Evolutionary conservation across 768 basidiomycete genomes (phyloP).

Genomic region (Tulasnella sp.): DNA sequence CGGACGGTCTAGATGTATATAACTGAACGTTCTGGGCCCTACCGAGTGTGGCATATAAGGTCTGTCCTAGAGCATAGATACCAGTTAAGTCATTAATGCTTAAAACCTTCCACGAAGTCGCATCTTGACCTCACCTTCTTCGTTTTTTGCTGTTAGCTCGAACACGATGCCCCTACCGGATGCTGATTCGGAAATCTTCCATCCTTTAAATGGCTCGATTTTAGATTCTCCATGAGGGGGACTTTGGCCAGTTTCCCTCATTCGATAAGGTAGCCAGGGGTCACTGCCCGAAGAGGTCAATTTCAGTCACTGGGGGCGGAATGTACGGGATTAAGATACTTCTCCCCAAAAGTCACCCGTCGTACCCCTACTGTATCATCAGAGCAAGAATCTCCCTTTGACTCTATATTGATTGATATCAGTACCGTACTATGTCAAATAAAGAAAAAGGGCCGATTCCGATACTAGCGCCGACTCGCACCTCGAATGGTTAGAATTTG

Average conservation of each 20-base stretch:
- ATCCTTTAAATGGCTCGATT: background rate
- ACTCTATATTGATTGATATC: background rate
- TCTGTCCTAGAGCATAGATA: background rate
- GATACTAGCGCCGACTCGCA: background rate
- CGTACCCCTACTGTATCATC: too few species aligned
- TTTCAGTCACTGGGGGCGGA: too few species aligned
- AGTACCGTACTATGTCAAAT: background rate
- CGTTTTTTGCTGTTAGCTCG: background rate
- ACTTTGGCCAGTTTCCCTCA: background rate
- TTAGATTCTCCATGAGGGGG: background rate
- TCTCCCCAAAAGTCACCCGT: slow-evolving; percentile 61
- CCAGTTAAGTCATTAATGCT: background rate
- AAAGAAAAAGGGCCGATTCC: background rate
- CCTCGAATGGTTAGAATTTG: background rate
- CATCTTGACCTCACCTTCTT: background rate
- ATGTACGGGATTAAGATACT: slow-evolving; percentile 59
- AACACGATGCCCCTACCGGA: background rate
- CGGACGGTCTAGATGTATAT: background rate
- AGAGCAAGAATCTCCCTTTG: background rate
- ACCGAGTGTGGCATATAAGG: background rate
- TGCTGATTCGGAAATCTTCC: background rate
- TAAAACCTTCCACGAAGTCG: too few species aligned
- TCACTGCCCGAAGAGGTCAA: background rate
- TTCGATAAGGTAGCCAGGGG: background rate
- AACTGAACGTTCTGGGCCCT: background rate